Evolutionary conservation across 2,329 filamentous ascomycete species (phyloP).

Genomic region (Dichotomopilus funicola): DNA sequence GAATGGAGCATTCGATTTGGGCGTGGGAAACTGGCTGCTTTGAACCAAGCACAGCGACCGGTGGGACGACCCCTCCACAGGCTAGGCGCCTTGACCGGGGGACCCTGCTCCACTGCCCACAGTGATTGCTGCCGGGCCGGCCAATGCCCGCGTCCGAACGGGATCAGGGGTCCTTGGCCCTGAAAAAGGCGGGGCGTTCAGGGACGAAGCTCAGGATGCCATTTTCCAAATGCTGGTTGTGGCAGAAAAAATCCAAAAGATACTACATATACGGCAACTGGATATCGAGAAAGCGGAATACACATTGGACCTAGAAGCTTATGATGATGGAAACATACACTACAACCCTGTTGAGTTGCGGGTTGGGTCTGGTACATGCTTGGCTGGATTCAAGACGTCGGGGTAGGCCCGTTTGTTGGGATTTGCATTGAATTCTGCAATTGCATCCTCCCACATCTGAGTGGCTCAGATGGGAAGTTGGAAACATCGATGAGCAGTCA

Average conservation of each 20-base stretch:
- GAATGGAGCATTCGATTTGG: background rate
- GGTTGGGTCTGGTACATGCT: too few species aligned
- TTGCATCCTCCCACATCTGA: too few species aligned
- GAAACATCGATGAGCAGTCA: too few species aligned
- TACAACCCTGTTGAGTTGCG: too few species aligned
- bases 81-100: conserved; percentile 5
- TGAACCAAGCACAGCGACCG: background rate
- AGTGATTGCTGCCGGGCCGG: conserved; percentile 10
- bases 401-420: too few species aligned
- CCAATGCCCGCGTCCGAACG: conserved; percentile 9
- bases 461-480: too few species aligned
- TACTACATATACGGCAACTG: too few species aligned
- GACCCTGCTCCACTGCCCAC: conserved; percentile 5
- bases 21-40: background rate
- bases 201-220: background rate
- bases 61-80: background rate
- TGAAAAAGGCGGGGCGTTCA: conserved; percentile 9
- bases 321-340: too few species aligned
- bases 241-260: background rate
- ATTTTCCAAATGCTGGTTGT: background rate
- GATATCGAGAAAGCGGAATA: too few species aligned
- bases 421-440: too few species aligned
- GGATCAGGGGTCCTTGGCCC: conserved; percentile 3
- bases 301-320: too few species aligned
- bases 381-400: too few species aligned